Percentiles rank a stretch among this genome's conserved stretches.
Conservation (phyloP, 768 basidiomycete genomes). For the Hypsizygus marmoreus region DNA sequence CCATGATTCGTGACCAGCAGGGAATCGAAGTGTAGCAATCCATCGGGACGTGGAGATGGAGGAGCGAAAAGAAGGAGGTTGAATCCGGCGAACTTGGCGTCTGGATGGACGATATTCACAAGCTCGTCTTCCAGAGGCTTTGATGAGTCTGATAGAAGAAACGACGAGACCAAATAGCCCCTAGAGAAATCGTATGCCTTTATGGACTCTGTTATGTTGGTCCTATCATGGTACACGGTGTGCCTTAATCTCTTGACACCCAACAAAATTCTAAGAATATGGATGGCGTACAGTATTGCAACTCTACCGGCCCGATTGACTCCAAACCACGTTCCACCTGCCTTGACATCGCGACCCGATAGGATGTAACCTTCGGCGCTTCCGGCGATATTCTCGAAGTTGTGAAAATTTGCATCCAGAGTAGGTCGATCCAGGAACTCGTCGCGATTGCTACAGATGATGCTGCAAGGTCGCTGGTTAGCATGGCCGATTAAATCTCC, state of each 20-base stretch:
- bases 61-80: conserved; percentile 73
- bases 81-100: conserved; percentile 74
- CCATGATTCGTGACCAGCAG: conserved; percentile 71
- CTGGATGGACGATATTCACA: conserved; percentile 44
- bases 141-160: conserved; percentile 57
- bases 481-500: conserved; percentile 8
- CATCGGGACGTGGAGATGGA: conserved; percentile 22
- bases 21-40: conserved; percentile 48
- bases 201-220: conserved; percentile 80
- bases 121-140: conserved; percentile 51
- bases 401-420: conserved; percentile 64
- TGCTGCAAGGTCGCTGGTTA: conserved; percentile 38
- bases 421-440: conserved; percentile 73
- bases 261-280: conserved; percentile 11
- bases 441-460: conserved; percentile 78
- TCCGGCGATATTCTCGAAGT: conserved; percentile 46
- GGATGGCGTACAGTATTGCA: conserved; percentile 66
- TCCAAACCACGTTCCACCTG: conserved; percentile 86
- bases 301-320: conserved; percentile 64
- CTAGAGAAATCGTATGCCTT: conserved; percentile 57
- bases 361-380: conserved; percentile 45
- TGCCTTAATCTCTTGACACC: conserved; percentile 15
- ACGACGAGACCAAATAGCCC: conserved; percentile 67
- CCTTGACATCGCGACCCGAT: conserved; percentile 72
- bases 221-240: conserved; percentile 47